Evolutionary conservation across 768 basidiomycete genomes (phyloP).

Genomic region (Sporobolomyces pararoseus): DNA sequence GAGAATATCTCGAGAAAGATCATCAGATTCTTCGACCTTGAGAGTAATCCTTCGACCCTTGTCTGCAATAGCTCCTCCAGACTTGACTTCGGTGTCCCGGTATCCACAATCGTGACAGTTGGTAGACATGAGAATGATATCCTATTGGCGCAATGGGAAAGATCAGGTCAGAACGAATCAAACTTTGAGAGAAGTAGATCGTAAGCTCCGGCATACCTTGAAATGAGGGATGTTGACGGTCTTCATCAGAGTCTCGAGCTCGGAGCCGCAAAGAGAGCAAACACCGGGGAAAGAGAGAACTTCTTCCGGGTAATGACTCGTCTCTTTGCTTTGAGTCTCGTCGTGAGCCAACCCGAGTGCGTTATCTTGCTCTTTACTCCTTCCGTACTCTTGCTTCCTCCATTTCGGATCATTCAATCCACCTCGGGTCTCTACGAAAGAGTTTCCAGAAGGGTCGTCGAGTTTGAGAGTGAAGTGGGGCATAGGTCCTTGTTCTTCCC

Average conservation of each 20-base stretch:
- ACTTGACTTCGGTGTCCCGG: constrained; percentile 96
- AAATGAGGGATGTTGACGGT: constrained; percentile 95
- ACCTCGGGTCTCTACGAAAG: constrained; percentile 84
- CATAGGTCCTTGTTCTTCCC: constrained; percentile 53
- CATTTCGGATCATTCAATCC: constrained; percentile 89
- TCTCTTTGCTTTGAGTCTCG: constrained; percentile 43
- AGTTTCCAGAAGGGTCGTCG: constrained; percentile 92
- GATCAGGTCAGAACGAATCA: background rate
- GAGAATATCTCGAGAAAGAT: constrained; percentile 84
- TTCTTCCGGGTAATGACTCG: constrained; percentile 63
- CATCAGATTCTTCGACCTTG: constrained; percentile 86
- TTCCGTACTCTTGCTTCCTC: constrained; percentile 75
- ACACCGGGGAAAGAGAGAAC: constrained; percentile 78
- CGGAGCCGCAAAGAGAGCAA: constrained; percentile 83
- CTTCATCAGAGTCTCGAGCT: constrained; percentile 86
- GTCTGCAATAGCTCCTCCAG: constrained; percentile 79
- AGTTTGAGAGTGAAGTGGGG: constrained; percentile 73
- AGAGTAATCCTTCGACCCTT: constrained; percentile 82
- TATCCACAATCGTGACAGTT: constrained; percentile 95
- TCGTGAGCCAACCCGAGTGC: constrained; percentile 66
- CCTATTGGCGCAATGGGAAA: constrained; percentile 54
- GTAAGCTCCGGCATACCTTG: constrained; percentile 70
- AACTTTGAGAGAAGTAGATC: background rate
- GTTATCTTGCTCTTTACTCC: constrained; percentile 76
- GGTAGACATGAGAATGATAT: constrained; percentile 95